A percentile compares a stretch with the other conserved stretches of the same genome.
Conservation (phyloP, 1,139 yeast species). For the Sugiyamaella pinicola region DNA sequence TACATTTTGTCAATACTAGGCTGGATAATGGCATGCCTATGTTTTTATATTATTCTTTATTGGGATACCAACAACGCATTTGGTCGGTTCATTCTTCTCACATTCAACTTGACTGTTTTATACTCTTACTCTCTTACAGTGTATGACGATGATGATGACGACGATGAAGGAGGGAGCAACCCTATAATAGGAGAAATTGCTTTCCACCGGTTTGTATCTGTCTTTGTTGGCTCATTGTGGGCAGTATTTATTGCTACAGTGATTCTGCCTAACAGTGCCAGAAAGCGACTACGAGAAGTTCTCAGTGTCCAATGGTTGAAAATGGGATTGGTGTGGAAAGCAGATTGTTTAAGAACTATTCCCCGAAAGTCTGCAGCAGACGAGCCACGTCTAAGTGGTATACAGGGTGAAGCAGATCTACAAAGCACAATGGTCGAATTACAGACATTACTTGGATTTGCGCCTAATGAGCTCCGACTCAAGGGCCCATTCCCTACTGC, state of each 20-base stretch:
- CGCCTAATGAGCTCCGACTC: conserved; percentile 73
- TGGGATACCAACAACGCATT: conserved; percentile 57
- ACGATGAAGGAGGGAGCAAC: conserved; percentile 67
- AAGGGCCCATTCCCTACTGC: conserved; percentile 70
- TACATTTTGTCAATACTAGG: conserved; percentile 60
- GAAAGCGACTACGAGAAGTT: conserved; percentile 65
- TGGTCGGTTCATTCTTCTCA: conserved; percentile 66
- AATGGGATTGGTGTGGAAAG: conserved; percentile 81
- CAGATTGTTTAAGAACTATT: conserved; percentile 51
- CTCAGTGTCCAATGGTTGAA: conserved; percentile 73
- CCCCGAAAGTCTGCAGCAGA: conserved; percentile 31
- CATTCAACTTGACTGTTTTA: conserved; percentile 77
- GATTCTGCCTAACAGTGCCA: conserved; percentile 74
- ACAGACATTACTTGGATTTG: conserved; percentile 62
- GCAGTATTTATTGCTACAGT: conserved; percentile 63
- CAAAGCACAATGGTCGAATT: conserved; percentile 64
- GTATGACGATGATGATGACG: conserved; percentile 58
- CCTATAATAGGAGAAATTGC: conserved; percentile 80
- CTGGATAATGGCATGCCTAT: conserved; percentile 59
- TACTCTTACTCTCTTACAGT: conserved; percentile 72
- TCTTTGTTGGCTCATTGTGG: conserved; percentile 74
- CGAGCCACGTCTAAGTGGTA: conserved; percentile 31
- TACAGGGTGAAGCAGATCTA: conserved; percentile 40
- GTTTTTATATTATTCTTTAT: conserved; percentile 67
- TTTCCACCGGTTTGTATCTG: conserved; percentile 73